These are phyloP conservation scores for Phytophthora foliorum DNA, from an alignment of 352 stramenopile species.

Conservation along the genomic window DNA sequence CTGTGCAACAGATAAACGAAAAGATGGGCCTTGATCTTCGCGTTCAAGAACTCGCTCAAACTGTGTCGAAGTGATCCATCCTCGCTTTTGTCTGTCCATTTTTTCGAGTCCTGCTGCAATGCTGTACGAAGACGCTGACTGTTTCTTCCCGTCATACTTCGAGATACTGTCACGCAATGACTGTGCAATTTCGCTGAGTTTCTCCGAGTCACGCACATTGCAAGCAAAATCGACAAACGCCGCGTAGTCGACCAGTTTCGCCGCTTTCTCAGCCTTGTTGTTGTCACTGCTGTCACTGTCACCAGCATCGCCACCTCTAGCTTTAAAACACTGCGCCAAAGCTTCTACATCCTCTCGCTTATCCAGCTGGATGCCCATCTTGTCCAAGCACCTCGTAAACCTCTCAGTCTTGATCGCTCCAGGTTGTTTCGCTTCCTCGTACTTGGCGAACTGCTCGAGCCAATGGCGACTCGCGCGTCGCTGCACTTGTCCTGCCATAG, in stretches of 20 bases:
- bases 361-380: constrained; percentile 62
- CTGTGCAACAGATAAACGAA: constrained; percentile 49
- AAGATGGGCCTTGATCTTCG: constrained; percentile 42
- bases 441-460: constrained; percentile 59
- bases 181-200: constrained; percentile 59
- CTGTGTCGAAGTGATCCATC: constrained; percentile 59
- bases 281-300: constrained; percentile 23
- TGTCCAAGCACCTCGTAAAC: constrained; percentile 72
- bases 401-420: constrained; percentile 45
- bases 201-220: constrained; percentile 73
- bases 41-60: constrained; percentile 41
- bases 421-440: constrained; percentile 48
- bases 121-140: constrained; percentile 54
- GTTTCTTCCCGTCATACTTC: constrained; percentile 65
- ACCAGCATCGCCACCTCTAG: not conserved
- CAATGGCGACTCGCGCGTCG: constrained; percentile 53
- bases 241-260: constrained; percentile 56
- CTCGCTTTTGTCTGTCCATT: constrained; percentile 65
- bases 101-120: constrained; percentile 53
- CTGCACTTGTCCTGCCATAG: constrained; percentile 54
- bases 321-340: constrained; percentile 54
- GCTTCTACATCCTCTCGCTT: constrained; percentile 42
- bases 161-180: constrained; percentile 57
- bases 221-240: constrained; percentile 76
- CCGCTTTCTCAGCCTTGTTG: constrained; percentile 14